These are phyloP conservation scores for Suillus spraguei DNA, from an alignment of 768 basidiomycete genomes.

Conservation along the genomic window DNA sequence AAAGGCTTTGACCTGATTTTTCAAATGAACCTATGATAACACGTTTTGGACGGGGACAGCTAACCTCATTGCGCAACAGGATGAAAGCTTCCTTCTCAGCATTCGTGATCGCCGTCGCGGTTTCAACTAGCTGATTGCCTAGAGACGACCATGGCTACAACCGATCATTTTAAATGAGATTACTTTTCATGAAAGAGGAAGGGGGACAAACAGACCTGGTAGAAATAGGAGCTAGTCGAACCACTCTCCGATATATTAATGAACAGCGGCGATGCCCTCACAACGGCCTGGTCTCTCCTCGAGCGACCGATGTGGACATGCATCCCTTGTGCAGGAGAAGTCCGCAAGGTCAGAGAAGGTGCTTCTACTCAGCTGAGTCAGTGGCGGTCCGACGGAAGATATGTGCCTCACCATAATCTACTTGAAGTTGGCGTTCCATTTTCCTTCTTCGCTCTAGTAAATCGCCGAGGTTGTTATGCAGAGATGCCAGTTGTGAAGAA, in stretches of 20 bases:
- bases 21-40: conserved; percentile 8
- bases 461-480: conserved; percentile 51
- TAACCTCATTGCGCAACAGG: conserved; percentile 65
- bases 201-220: conserved; percentile 44
- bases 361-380: conserved; percentile 46
- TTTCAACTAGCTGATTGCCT: conserved; percentile 67
- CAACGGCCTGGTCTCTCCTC: conserved; percentile 59
- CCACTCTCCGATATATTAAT: conserved; percentile 60
- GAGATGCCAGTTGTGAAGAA: conserved; percentile 49
- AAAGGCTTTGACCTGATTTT: conserved; percentile 60
- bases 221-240: conserved; percentile 70
- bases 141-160: conserved; percentile 73
- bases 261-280: conserved; percentile 54
- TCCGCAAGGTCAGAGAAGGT: conserved; percentile 73
- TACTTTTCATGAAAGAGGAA: conserved; percentile 1
- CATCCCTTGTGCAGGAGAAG: conserved; percentile 68
- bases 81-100: conserved; percentile 80
- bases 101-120: conserved; percentile 47
- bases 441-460: conserved; percentile 48
- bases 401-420: conserved; percentile 48
- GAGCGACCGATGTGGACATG: conserved; percentile 70
- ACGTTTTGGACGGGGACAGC: conserved; percentile 4
- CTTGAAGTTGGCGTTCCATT: conserved; percentile 59
- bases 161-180: not conserved
- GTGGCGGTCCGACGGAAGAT: not conserved